Evolutionary conservation across 2,329 filamentous ascomycete species (phyloP).

Genomic region (Aspergillus neoniger): DNA sequence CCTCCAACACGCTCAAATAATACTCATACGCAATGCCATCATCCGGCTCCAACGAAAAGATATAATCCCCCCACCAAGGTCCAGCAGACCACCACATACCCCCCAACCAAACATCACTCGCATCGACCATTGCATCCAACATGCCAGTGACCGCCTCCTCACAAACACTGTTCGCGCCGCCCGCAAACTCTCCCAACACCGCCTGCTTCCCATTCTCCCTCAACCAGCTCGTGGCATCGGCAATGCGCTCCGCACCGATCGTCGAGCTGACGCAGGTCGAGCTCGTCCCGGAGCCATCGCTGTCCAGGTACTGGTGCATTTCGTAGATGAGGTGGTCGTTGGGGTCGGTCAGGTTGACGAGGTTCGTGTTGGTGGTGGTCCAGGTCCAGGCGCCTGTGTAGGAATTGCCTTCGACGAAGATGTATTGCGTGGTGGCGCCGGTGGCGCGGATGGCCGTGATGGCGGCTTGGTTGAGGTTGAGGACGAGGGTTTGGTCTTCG

Average conservation of each 20-base stretch:
- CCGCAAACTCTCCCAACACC: slow-evolving; percentile 58
- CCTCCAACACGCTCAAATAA: slow-evolving; percentile 31
- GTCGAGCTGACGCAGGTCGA: slow-evolving; percentile 54
- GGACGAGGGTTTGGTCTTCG: slow-evolving; percentile 61
- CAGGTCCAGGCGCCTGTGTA: slow-evolving; percentile 53
- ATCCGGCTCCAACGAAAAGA: slow-evolving; percentile 54
- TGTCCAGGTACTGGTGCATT: slow-evolving; percentile 65
- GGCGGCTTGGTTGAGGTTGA: slow-evolving; percentile 64
- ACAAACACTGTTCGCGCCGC: slow-evolving; percentile 54
- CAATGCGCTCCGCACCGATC: slow-evolving; percentile 56
- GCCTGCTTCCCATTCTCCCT: slow-evolving; percentile 55
- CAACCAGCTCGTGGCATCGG: slow-evolving; percentile 57
- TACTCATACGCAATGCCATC: slow-evolving; percentile 45
- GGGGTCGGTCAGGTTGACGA: slow-evolving; percentile 54
- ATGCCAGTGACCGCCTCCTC: slow-evolving; percentile 50
- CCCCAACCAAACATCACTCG: slow-evolving; percentile 57
- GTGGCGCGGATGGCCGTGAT: slow-evolving; percentile 62
- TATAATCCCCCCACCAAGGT: slow-evolving; percentile 53
- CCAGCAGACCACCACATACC: slow-evolving; percentile 58
- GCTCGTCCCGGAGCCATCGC: slow-evolving; percentile 56
- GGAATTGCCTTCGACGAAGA: slow-evolving; percentile 61
- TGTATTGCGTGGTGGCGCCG: slow-evolving; percentile 59
- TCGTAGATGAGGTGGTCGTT: slow-evolving; percentile 59
- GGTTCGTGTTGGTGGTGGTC: slow-evolving; percentile 45
- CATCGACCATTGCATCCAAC: slow-evolving; percentile 49